These are phyloP conservation scores for Sarocladiaceae sp. DNA, from an alignment of 2,329 filamentous ascomycete genomes.

Conservation along the genomic window DNA sequence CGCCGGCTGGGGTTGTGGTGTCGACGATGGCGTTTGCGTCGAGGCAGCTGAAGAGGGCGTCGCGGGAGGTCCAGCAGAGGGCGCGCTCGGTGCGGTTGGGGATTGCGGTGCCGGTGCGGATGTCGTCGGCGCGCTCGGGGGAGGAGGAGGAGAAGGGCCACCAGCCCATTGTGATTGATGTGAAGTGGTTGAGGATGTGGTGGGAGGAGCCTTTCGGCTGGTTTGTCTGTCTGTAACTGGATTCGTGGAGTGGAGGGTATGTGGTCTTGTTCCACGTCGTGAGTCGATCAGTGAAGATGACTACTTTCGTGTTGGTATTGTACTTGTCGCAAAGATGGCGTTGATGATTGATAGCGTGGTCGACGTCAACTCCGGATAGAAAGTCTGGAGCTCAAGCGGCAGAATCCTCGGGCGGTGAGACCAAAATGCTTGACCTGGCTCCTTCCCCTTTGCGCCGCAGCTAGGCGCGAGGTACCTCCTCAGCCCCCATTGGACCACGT, in stretches of 20 bases:
- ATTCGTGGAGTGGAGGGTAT: no score
- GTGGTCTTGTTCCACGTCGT: no score
- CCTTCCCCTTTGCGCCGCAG: background rate
- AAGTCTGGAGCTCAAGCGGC: slow-evolving; percentile 2
- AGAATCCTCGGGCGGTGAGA: slow-evolving; percentile 6
- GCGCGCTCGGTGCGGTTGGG: slow-evolving; percentile 80
- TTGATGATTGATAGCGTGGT: slow-evolving; percentile 4
- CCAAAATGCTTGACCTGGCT: background rate
- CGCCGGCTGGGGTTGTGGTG: slow-evolving; percentile 32
- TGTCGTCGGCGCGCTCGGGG: slow-evolving; percentile 41
- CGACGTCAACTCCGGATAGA: background rate
- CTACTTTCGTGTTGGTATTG: no score
- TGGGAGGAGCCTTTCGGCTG: no score
- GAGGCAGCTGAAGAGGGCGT: slow-evolving; percentile 83
- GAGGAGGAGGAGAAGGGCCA: slow-evolving; percentile 40
- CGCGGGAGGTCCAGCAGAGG: slow-evolving; percentile 85
- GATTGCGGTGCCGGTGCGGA: slow-evolving; percentile 59
- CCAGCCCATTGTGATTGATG: slow-evolving; percentile 37
- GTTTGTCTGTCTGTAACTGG: no score
- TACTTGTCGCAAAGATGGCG: background rate
- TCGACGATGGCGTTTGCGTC: slow-evolving; percentile 81
- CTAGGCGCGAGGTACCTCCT: background rate
- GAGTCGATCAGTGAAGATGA: no score
- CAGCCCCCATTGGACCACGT: background rate
- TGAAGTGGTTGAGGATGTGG: slow-evolving; percentile 9